Conservation (phyloP, 169 alveolate species). For the Cryptosporidium sp. region DNA sequence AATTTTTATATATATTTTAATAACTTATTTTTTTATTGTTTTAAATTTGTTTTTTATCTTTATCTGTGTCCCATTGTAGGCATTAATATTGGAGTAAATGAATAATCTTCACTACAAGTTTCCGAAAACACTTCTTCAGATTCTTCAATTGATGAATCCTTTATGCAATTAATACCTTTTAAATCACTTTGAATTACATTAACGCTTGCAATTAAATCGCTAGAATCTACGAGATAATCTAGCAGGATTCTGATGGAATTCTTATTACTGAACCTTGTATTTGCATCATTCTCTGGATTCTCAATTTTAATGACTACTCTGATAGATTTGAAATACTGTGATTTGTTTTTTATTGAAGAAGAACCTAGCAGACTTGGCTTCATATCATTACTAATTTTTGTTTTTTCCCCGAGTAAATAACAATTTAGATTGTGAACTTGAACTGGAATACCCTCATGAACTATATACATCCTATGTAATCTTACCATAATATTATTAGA, state of each 20-base stretch:
- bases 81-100: constrained; percentile 30
- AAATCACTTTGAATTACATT: background rate
- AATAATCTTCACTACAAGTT: constrained; percentile 27
- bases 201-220: background rate
- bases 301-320: constrained; percentile 69
- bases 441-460: constrained; percentile 67
- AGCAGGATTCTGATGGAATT: constrained; percentile 23
- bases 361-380: constrained; percentile 59
- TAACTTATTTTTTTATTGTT: background rate
- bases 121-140: constrained; percentile 44
- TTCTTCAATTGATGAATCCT: background rate
- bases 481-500: constrained; percentile 32
- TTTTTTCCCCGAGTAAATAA: constrained; percentile 43
- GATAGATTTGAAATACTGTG: constrained; percentile 40
- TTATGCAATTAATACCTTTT: background rate
- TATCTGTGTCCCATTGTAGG: constrained; percentile 75
- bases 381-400: constrained; percentile 9
- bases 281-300: constrained; percentile 19
- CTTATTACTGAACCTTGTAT: background rate
- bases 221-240: constrained; percentile 20
- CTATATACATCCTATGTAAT: constrained; percentile 54
- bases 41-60: background rate
- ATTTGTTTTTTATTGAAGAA: constrained; percentile 28
- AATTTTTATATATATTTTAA: background rate
- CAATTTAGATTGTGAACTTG: constrained; percentile 60